Evolutionary conservation across 2,329 filamentous ascomycete genomes (phyloP).

Genomic region (Cadophora sp.): DNA sequence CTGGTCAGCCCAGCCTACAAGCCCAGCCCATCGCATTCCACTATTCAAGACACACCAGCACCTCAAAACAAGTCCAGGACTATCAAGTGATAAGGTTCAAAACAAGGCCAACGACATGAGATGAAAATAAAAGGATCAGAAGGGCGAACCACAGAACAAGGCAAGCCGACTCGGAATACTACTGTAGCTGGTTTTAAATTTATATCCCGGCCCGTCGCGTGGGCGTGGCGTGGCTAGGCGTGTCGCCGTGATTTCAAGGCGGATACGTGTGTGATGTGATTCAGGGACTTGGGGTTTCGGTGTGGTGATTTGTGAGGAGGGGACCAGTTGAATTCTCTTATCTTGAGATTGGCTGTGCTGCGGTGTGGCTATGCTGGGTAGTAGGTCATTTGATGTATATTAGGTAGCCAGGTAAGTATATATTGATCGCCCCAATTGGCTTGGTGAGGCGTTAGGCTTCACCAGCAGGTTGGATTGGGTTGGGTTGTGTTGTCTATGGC

Average conservation of each 20-base stretch:
- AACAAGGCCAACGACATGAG: neutral
- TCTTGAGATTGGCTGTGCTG: neutral
- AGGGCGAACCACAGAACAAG: neutral
- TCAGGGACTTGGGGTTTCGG: neutral
- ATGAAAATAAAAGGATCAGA: too few relatives aligned
- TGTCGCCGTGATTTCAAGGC: constrained; percentile 4
- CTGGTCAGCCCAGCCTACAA: neutral
- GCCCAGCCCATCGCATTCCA: neutral
- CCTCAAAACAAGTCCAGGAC: too few relatives aligned
- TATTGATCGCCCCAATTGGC: neutral
- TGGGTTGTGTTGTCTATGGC: too few relatives aligned
- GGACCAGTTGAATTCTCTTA: neutral
- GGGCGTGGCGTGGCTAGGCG: neutral
- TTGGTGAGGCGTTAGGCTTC: too few relatives aligned
- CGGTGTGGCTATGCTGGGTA: constrained; percentile 7
- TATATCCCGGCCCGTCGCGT: constrained; percentile 14
- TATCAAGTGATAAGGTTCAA: neutral
- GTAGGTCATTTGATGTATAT: neutral
- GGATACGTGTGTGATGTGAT: too few relatives aligned
- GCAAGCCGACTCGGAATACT: neutral
- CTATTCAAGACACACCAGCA: neutral
- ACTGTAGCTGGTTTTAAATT: too few relatives aligned
- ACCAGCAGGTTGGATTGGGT: too few relatives aligned
- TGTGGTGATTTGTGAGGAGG: neutral
- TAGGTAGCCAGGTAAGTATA: neutral